phyloP scores from a whole-genome alignment of 1,284 basidiomycete species.

The Irpex rosettiformis region DNA sequence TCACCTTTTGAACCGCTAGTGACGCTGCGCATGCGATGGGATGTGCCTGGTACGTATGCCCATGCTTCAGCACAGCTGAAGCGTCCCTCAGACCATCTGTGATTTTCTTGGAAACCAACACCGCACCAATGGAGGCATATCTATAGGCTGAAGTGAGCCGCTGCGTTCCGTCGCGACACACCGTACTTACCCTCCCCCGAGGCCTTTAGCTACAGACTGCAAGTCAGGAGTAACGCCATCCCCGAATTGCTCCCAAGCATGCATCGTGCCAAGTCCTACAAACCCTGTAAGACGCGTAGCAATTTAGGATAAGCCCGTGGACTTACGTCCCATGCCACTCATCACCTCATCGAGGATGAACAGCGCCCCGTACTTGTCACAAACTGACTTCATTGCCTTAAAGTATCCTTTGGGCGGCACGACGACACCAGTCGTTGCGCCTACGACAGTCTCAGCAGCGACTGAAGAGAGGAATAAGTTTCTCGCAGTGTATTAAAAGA shows the following conservation, averaged over 20 bases:
- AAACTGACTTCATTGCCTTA: conserved; percentile 83
- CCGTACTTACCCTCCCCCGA: conserved; percentile 72
- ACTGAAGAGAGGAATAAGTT: conserved; percentile 42
- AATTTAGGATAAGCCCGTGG: conserved; percentile 2
- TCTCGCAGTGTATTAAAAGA: background rate
- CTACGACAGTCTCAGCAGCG: conserved; percentile 80
- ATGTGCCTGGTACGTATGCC: conserved; percentile 84
- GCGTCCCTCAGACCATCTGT: conserved; percentile 64
- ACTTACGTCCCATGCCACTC: conserved; percentile 83
- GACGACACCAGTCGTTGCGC: conserved; percentile 76
- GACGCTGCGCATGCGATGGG: conserved; percentile 75
- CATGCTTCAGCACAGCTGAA: conserved; percentile 76
- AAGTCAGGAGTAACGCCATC: conserved; percentile 77
- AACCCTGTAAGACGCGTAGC: conserved; percentile 1
- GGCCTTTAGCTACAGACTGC: conserved; percentile 82
- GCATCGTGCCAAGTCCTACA: conserved; percentile 77
- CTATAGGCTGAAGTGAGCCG: conserved; percentile 32
- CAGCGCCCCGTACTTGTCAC: conserved; percentile 82
- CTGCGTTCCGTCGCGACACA: background rate
- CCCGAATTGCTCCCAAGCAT: conserved; percentile 82
- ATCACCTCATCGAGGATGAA: conserved; percentile 86
- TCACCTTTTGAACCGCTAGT: conserved; percentile 75
- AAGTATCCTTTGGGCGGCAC: conserved; percentile 79
- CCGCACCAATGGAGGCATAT: conserved; percentile 80
- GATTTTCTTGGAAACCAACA: conserved; percentile 71